phyloP scores from a whole-genome alignment of 2,329 filamentous ascomycete genomes.

The Mycosphaerelloides madeirae region DNA sequence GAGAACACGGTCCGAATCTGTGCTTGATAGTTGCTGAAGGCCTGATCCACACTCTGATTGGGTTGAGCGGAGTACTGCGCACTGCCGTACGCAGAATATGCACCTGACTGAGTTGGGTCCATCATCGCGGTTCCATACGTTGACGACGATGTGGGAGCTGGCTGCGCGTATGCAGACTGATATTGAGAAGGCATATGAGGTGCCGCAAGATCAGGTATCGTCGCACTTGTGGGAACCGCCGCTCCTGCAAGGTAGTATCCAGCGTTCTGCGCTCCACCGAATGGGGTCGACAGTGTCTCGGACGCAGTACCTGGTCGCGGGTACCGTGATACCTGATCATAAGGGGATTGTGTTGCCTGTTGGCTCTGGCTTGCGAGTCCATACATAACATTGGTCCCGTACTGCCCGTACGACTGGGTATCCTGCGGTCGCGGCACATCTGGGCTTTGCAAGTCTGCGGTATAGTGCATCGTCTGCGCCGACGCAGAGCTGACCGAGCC shows the following conservation, averaged over 20 bases:
- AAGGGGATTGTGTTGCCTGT: slow-evolving; percentile 54
- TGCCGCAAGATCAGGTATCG: slow-evolving; percentile 54
- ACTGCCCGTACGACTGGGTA: slow-evolving; percentile 52
- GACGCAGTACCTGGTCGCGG: slow-evolving; percentile 67
- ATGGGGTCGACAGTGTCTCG: slow-evolving; percentile 66
- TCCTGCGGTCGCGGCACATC: slow-evolving; percentile 52
- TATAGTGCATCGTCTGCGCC: slow-evolving; percentile 53
- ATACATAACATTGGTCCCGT: slow-evolving; percentile 68
- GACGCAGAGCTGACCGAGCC: slow-evolving; percentile 53
- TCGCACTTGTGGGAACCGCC: slow-evolving; percentile 52
- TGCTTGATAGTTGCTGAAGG: slow-evolving; percentile 59
- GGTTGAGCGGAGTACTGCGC: slow-evolving; percentile 20
- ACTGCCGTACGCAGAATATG: slow-evolving; percentile 22
- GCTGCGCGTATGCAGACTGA: slow-evolving; percentile 57
- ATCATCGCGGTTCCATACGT: slow-evolving; percentile 52
- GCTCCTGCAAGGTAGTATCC: slow-evolving; percentile 69
- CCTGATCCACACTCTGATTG: slow-evolving; percentile 51
- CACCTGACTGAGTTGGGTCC: slow-evolving; percentile 41
- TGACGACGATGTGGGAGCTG: slow-evolving; percentile 49
- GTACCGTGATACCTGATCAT: slow-evolving; percentile 73
- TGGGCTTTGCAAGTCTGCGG: slow-evolving; percentile 40
- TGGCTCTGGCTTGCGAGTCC: slow-evolving; percentile 59
- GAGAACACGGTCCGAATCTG: slow-evolving; percentile 63
- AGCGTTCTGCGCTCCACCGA: slow-evolving; percentile 58
- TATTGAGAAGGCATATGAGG: slow-evolving; percentile 63